Percentiles rank a stretch among this genome's conserved stretches.
phyloP scores from a whole-genome alignment of 2,329 filamentous ascomycete species.

The Alternaria ethzedia region DNA sequence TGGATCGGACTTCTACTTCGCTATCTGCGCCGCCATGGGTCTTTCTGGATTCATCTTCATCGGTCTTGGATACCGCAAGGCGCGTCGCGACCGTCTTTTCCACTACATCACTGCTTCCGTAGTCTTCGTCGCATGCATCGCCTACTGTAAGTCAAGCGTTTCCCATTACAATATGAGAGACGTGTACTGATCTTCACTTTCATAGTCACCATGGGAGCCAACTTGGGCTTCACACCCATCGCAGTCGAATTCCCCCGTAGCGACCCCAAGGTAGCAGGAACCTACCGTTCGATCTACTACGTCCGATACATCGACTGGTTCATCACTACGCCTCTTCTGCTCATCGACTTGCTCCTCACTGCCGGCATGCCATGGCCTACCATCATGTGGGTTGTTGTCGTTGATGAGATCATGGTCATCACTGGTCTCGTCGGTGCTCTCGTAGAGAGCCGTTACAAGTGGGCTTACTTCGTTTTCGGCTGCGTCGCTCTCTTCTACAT shows the following conservation, averaged over 20 bases:
- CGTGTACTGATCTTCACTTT: neutral
- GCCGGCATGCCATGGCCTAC: constrained; percentile 70
- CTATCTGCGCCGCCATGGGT: constrained; percentile 66
- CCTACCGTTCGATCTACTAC: constrained; percentile 69
- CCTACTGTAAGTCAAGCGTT: constrained; percentile 56
- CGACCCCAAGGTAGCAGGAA: constrained; percentile 55
- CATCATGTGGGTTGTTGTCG: constrained; percentile 66
- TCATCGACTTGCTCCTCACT: constrained; percentile 68
- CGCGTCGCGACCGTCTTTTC: constrained; percentile 64
- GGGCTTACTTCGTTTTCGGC: constrained; percentile 68
- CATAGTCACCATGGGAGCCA: constrained; percentile 66
- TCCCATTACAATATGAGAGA: neutral
- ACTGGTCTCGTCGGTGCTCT: constrained; percentile 70
- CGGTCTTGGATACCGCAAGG: constrained; percentile 60
- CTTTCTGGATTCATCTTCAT: constrained; percentile 61
- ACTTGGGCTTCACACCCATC: constrained; percentile 68
- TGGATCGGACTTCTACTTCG: constrained; percentile 69
- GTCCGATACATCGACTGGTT: constrained; percentile 71
- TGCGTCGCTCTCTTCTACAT: constrained; percentile 63
- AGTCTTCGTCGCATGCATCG: constrained; percentile 64
- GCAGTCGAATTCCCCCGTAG: constrained; percentile 63
- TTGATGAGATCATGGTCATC: constrained; percentile 72
- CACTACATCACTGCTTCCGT: constrained; percentile 68
- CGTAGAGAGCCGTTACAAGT: constrained; percentile 68
- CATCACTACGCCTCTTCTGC: constrained; percentile 69